These are phyloP conservation scores for Penicillium alfredii DNA, from an alignment of 495 filamentous ascomycete species.

Conservation along the genomic window DNA sequence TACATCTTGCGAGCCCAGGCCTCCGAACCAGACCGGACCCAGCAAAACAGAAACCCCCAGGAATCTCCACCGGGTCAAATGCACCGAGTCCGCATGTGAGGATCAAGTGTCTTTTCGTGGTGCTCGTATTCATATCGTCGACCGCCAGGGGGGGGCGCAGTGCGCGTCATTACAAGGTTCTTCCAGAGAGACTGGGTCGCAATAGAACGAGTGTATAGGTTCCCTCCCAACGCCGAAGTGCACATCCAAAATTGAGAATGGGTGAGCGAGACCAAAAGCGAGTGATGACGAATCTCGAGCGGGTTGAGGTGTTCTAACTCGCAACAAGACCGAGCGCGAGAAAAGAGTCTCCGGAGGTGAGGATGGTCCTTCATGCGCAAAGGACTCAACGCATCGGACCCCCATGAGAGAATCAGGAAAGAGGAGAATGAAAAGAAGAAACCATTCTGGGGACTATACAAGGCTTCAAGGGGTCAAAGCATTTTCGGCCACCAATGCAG, in stretches of 20 bases:
- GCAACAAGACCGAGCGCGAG: background rate
- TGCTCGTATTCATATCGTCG: conserved; percentile 15
- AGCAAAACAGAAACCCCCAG: too few species aligned
- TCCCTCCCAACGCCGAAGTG: conserved; percentile 5
- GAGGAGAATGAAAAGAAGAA: conserved; percentile 2
- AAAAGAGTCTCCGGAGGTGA: background rate
- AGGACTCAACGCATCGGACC: too few species aligned
- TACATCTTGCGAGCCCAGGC: too few species aligned
- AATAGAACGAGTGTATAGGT: conserved; percentile 7
- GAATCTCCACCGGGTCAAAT: too few species aligned
- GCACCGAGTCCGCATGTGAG: too few species aligned
- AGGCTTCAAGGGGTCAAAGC: conserved; percentile 11
- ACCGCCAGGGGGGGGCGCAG: conserved; percentile 2
- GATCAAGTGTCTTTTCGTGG: too few species aligned
- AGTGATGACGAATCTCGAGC: too few species aligned
- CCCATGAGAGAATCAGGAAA: too few species aligned
- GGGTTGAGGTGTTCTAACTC: too few species aligned
- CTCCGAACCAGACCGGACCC: too few species aligned
- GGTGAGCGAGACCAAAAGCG: too few species aligned
- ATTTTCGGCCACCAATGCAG: conserved; percentile 12
- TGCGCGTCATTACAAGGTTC: conserved; percentile 11
- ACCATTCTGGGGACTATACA: background rate
- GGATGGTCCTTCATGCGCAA: background rate
- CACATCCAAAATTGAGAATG: too few species aligned
- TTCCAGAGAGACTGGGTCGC: conserved; percentile 4